Conservation (phyloP, 345 rosid species). For the Eucalyptus cloeziana region DNA sequence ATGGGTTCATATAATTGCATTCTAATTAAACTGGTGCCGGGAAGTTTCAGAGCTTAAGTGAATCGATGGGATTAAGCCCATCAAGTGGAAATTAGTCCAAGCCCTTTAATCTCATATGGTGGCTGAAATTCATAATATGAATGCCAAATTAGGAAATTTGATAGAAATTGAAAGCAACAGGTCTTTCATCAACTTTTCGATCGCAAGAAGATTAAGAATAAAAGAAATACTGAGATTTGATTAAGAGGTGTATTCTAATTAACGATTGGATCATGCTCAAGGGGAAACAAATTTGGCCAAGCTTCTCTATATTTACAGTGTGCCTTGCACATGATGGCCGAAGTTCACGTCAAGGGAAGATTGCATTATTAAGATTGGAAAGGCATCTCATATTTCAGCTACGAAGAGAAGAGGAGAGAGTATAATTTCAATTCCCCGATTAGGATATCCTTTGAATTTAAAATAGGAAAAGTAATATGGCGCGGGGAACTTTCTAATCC, state of each 20-base stretch:
- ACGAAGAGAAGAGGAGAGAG: neutral
- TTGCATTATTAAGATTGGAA: neutral
- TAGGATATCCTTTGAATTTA: neutral
- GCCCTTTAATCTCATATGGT: no score
- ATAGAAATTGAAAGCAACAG: no score
- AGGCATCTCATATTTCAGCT: no score
- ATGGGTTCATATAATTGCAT: neutral
- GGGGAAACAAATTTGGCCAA: neutral
- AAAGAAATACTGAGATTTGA: neutral
- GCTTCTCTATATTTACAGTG: neutral
- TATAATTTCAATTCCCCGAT: neutral
- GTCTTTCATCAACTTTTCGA: neutral
- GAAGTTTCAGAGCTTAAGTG: no score
- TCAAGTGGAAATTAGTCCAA: no score
- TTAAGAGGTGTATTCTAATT: no score
- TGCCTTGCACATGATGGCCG: neutral
- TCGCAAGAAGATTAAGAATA: neutral
- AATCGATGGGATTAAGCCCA: no score
- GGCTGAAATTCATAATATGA: no score
- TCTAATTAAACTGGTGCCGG: neutral
- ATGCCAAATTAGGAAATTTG: no score
- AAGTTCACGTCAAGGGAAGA: neutral
- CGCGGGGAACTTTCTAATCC: no score
- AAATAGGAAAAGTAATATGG: neutral
- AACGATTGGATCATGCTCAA: neutral